These are phyloP conservation scores for Rutstroemia sp. DNA, from an alignment of 2,329 filamentous ascomycete genomes.

Conservation along the genomic window DNA sequence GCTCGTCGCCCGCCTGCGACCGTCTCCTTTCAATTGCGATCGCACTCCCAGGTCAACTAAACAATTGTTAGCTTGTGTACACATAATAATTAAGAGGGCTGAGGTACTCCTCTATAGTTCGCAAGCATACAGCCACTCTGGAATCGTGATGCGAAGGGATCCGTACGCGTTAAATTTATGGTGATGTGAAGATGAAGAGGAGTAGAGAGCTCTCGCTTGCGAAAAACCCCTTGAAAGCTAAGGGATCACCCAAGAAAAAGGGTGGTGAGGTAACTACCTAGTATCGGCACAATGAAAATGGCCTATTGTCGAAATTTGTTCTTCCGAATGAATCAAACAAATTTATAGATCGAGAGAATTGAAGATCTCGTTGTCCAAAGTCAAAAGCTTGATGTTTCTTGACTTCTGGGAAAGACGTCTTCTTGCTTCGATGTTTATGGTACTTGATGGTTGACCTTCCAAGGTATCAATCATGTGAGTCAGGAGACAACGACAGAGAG, in stretches of 20 bases:
- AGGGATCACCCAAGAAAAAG: conserved; percentile 4
- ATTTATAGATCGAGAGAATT: neutral
- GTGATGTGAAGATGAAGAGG: conserved; percentile 11
- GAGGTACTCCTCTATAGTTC: conserved; percentile 20
- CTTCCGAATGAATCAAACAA: neutral
- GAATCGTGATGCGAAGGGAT: conserved; percentile 14
- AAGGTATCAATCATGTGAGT: neutral
- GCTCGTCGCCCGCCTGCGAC: conserved; percentile 13
- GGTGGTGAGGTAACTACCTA: neutral
- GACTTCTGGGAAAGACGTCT: neutral
- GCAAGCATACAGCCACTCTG: conserved; percentile 15
- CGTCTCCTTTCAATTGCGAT: conserved; percentile 19
- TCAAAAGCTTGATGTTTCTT: neutral
- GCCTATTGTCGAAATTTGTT: neutral
- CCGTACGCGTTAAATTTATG: conserved; percentile 15
- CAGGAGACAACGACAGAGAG: neutral
- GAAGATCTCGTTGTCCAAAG: neutral
- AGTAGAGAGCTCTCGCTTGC: conserved; percentile 13
- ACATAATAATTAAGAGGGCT: neutral
- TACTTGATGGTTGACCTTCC: neutral
- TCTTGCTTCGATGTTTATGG: neutral
- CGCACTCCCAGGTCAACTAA: conserved; percentile 17
- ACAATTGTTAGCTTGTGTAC: conserved; percentile 18
- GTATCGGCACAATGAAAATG: neutral
- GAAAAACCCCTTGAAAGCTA: conserved; percentile 10